These are phyloP conservation scores for Verticillium longisporum DNA, from an alignment of 2,329 filamentous ascomycete species.

Conservation along the genomic window DNA sequence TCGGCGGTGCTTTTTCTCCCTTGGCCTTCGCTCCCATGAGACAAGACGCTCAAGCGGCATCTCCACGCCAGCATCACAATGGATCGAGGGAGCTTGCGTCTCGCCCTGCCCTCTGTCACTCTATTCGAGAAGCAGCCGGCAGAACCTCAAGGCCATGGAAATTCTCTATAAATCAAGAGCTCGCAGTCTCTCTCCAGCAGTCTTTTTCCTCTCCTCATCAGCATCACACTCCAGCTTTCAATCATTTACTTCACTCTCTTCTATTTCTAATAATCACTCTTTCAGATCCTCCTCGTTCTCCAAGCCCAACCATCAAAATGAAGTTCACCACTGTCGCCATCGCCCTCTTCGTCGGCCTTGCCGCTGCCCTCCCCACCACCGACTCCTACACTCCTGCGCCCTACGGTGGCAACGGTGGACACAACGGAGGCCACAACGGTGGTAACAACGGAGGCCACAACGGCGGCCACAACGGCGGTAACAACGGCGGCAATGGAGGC, in stretches of 20 bases:
- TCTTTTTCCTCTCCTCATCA: not conserved
- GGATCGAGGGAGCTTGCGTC: not conserved
- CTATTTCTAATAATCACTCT: not conserved
- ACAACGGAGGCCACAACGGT: not conserved
- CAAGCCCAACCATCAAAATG: not conserved
- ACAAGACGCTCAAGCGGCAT: not conserved
- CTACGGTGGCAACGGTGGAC: not conserved
- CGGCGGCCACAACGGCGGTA: not conserved
- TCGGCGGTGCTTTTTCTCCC: not conserved
- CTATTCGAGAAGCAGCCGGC: not conserved
- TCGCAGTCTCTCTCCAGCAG: not conserved
- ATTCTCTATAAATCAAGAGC: not conserved
- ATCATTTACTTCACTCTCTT: not conserved
- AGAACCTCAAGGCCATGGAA: not conserved
- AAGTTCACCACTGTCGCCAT: conserved; percentile 1
- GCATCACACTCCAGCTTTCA: not conserved
- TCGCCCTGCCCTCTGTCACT: not conserved
- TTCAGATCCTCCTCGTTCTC: not conserved
- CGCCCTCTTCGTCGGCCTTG: not conserved
- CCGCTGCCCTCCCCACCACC: not conserved
- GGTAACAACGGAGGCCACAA: not conserved
- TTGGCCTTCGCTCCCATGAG: not conserved
- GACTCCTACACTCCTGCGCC: not conserved
- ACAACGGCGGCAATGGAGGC: no score
- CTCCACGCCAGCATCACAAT: not conserved